Base-by-base conservation (phyloP, 805 yeast species). In the Starmerella khaoyaiensis region DNA sequence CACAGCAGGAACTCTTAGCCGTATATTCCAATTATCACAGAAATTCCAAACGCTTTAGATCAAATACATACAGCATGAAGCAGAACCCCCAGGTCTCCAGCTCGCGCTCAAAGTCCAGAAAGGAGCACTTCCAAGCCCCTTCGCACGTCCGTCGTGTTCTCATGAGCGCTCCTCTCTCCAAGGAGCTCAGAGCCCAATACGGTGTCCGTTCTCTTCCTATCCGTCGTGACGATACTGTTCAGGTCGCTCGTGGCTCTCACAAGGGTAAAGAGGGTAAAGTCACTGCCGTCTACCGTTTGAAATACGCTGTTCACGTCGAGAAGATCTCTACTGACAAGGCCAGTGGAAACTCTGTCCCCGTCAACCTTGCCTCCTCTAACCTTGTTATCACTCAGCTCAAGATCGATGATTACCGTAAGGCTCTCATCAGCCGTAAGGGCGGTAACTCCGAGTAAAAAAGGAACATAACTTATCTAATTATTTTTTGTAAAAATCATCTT, bases 251-350 rank as follows among this genome's bases (percentile, higher is more conserved):
- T 72, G 98, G 98, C 64, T 81, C 97, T 63, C 81, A 82, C 80
- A 90, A 90, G 76, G 98, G 97, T 67, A 84, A 87, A 60, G 98
- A 87, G 75, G 98, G 98, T 71, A 82, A 84, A 72, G 75, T 90
- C 67, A 72, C 90, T 56, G 79, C 94, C 53, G 97, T 87, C 57
- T 90, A 90, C 95, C 87, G 98, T 80, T 80, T 90, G 71, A 90
- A 90, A 70, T 90, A 72, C 65, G 76, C 94, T 58, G 74, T 90
- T 57, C 97, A 87, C 72, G 79, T 90, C 60, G 97, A 86, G 74
- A 87, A 87, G 74, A 74, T 90, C 66, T 76, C 87, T 72, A 80
- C 78, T 72, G 97, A 90, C 72, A 90, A 90, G 76, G 83, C 94
- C 56, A 80, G 78, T 73, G 97, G 96, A 72, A 93, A 94, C 62